A percentile compares a stretch with the other conserved stretches of the same genome.
phyloP scores from a whole-genome alignment of 345 rosid genomes.

The Eucalyptus shirleyi region DNA sequence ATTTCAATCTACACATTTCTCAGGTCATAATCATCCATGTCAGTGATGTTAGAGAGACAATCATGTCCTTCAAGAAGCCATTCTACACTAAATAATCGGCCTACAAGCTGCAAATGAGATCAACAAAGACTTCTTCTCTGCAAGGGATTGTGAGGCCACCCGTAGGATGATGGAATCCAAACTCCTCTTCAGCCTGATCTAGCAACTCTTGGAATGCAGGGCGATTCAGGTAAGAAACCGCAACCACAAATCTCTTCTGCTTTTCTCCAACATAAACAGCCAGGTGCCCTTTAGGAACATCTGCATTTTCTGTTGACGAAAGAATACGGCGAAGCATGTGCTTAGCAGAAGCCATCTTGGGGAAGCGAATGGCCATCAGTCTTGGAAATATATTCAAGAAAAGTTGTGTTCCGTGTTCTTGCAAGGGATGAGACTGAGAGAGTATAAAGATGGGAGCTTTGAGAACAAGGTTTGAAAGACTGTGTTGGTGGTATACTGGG shows the following conservation, averaged over 20 bases:
- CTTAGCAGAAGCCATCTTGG: neutral
- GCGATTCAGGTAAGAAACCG: conserved; percentile 10
- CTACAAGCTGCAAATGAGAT: neutral
- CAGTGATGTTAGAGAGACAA: neutral
- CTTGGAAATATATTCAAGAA: neutral
- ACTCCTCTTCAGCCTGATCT: conserved; percentile 17
- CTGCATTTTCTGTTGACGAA: neutral
- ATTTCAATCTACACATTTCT: neutral
- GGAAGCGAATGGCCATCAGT: neutral
- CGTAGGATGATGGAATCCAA: conserved; percentile 24
- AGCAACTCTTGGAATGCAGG: conserved; percentile 19
- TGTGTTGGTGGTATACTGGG: neutral
- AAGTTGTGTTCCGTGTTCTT: neutral
- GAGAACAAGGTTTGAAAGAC: neutral
- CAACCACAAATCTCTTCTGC: conserved; percentile 19
- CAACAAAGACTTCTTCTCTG: conserved; percentile 10
- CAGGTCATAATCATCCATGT: neutral
- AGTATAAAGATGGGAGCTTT: neutral
- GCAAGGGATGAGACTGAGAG: neutral
- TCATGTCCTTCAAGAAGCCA: neutral
- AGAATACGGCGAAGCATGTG: neutral
- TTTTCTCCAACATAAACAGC: conserved; percentile 26
- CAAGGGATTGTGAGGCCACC: conserved; percentile 31
- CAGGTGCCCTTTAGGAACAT: conserved; percentile 13
- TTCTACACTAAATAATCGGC: neutral